A percentile compares a stretch with the other conserved stretches of the same genome.
These are phyloP conservation scores for Aegilops bicornis DNA, from an alignment of 176 grass and related monocot genomes.

Conservation along the genomic window DNA sequence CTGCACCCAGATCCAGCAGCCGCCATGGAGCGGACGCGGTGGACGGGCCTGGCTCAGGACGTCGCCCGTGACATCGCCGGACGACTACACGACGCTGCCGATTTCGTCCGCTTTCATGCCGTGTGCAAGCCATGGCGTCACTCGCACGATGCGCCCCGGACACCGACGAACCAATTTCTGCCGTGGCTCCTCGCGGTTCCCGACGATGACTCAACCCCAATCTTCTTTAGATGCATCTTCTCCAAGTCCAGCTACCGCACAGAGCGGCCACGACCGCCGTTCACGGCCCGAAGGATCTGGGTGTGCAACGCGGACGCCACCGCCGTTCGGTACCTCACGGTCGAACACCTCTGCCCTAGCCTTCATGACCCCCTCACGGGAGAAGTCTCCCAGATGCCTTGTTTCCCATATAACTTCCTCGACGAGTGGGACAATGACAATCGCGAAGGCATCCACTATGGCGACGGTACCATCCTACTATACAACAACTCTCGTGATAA, in stretches of 20 bases:
- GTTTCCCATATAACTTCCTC: not conserved
- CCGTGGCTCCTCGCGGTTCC: not conserved
- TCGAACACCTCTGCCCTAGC: not conserved
- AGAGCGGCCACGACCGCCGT: not conserved
- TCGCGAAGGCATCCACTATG: not conserved
- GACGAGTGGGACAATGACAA: not conserved
- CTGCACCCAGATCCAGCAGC: too few relatives aligned
- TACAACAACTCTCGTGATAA: not conserved
- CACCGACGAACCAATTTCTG: not conserved
- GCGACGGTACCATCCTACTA: not conserved
- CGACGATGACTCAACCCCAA: not conserved
- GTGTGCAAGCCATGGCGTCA: not conserved
- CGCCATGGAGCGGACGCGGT: not conserved
- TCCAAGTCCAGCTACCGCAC: not conserved
- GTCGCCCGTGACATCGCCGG: not conserved
- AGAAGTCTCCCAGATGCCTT: not conserved
- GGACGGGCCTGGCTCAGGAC: not conserved
- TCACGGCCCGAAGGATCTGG: not conserved
- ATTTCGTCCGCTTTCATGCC: not conserved
- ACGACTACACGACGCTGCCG: not conserved
- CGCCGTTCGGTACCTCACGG: not conserved
- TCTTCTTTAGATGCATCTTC: not conserved
- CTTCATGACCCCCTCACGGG: not conserved
- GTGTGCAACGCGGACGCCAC: not conserved
- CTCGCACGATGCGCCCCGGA: not conserved